Evolutionary conservation across 495 filamentous ascomycete genomes (phyloP).

Genomic region (Sabuloglossum arenarium): DNA sequence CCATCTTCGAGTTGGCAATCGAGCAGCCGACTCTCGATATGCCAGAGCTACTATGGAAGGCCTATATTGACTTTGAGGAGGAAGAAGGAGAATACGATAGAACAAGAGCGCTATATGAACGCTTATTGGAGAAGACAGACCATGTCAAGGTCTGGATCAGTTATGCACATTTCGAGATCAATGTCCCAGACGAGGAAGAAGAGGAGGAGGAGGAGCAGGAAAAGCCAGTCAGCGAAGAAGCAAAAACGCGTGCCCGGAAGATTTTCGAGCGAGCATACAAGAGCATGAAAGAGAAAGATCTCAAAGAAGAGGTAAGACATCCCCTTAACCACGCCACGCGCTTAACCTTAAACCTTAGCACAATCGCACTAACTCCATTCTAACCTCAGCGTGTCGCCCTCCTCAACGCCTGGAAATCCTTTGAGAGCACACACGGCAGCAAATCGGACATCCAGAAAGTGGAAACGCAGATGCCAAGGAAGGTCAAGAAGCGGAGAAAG

Average conservation of each 20-base stretch:
- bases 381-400: conserved; percentile 47
- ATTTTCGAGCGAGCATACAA: conserved; percentile 77
- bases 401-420: conserved; percentile 76
- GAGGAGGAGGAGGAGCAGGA: conserved; percentile 36
- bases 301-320: conserved; percentile 61
- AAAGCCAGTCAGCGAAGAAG: conserved; percentile 59
- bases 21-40: conserved; percentile 76
- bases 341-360: not conserved
- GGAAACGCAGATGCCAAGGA: conserved; percentile 79
- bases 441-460: conserved; percentile 63
- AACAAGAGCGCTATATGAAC: conserved; percentile 70
- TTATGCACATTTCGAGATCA: conserved; percentile 93
- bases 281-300: conserved; percentile 75
- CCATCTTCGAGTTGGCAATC: conserved; percentile 82
- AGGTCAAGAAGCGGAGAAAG: conserved; percentile 84
- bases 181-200: conserved; percentile 48
- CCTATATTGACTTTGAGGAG: conserved; percentile 96
- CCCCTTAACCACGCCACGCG: not conserved
- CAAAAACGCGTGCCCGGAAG: conserved; percentile 58
- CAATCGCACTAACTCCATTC: conserved; percentile 16
- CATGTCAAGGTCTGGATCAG: conserved; percentile 98
- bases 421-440: conserved; percentile 68
- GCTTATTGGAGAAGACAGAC: conserved; percentile 76
- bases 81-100: conserved; percentile 74
- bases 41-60: conserved; percentile 93